Conservation (phyloP, 148 eudicot species). For the Silene uniflora region DNA sequence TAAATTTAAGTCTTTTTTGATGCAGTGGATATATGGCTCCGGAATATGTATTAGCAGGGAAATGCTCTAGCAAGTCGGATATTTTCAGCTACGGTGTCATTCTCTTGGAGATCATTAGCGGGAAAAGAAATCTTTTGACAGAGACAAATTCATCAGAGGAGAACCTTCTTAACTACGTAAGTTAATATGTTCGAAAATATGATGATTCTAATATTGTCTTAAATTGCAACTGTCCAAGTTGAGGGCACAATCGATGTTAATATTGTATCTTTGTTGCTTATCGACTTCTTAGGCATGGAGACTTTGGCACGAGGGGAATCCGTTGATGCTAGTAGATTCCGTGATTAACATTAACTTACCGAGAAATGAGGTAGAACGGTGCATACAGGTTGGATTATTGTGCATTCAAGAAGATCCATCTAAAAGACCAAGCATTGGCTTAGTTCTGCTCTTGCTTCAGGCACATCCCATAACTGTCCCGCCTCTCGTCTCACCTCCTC, state of each 20-base stretch:
- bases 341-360: not conserved
- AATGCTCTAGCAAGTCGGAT: slow-evolving; percentile 34
- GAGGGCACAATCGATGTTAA: too few relatives aligned
- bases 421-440: slow-evolving; percentile 14
- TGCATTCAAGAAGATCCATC: slow-evolving; percentile 20
- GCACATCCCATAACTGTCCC: not conserved
- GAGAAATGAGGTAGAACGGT: not conserved
- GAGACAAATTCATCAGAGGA: slow-evolving; percentile 6
- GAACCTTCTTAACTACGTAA: slow-evolving; percentile 15
- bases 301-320: not conserved
- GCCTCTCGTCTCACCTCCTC: not conserved
- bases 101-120: slow-evolving; percentile 36
- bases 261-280: not conserved
- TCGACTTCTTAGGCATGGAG: slow-evolving; percentile 17
- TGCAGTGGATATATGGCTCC: slow-evolving; percentile 47
- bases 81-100: slow-evolving; percentile 36
- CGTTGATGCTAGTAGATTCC: not conserved
- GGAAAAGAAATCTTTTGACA: slow-evolving; percentile 22
- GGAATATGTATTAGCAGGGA: slow-evolving; percentile 29
- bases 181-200: not conserved
- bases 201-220: not conserved
- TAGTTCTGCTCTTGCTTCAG: slow-evolving; percentile 5
- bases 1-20: not conserved
- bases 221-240: too few relatives aligned
- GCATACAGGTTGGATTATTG: slow-evolving; percentile 17